Percentiles rank a stretch among this genome's conserved stretches.
Evolutionary conservation across 2,329 filamentous ascomycete genomes (phyloP).

Genomic region (Trichoderma harzianum): DNA sequence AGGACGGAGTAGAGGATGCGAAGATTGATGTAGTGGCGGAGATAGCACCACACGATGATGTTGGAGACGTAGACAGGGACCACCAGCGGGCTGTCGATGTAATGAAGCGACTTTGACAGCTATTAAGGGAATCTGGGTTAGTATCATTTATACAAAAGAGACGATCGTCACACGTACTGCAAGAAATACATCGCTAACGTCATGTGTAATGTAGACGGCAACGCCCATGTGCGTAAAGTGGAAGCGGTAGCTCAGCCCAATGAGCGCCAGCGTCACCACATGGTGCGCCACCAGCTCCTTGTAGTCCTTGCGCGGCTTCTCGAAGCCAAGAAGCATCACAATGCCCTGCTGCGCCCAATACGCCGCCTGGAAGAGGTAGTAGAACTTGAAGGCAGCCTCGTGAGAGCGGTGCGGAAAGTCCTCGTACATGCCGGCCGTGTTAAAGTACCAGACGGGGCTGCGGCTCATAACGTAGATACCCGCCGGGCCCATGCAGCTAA

Average conservation of each 20-base stretch:
- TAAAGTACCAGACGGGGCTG: conserved; percentile 91
- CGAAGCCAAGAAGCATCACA: conserved; percentile 76
- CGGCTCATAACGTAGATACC: conserved; percentile 85
- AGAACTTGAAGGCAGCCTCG: conserved; percentile 80
- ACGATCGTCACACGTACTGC: conserved; percentile 48
- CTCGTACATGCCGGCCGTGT: conserved; percentile 84
- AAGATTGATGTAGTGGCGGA: conserved; percentile 81
- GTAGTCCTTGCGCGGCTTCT: conserved; percentile 91
- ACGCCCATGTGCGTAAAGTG: conserved; percentile 94
- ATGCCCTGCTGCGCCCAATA: conserved; percentile 95
- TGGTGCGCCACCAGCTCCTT: conserved; percentile 89
- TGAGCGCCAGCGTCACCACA: conserved; percentile 78
- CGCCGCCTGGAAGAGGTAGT: conserved; percentile 86
- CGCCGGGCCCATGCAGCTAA: conserved; percentile 72
- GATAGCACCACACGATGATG: conserved; percentile 79
- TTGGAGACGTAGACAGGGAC: conserved; percentile 79
- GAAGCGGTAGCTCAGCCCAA: conserved; percentile 83
- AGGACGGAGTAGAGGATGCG: conserved; percentile 70
- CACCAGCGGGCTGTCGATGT: conserved; percentile 72
- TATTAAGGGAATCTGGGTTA: not conserved
- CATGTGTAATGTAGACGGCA: conserved; percentile 90
- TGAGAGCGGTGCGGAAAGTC: conserved; percentile 79
- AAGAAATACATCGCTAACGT: conserved; percentile 91
- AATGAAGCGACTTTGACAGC: conserved; percentile 82
- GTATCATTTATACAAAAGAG: not conserved